Conservation (phyloP, 2,329 filamentous ascomycete species). For the Thielaviopsis punctulata region DNA sequence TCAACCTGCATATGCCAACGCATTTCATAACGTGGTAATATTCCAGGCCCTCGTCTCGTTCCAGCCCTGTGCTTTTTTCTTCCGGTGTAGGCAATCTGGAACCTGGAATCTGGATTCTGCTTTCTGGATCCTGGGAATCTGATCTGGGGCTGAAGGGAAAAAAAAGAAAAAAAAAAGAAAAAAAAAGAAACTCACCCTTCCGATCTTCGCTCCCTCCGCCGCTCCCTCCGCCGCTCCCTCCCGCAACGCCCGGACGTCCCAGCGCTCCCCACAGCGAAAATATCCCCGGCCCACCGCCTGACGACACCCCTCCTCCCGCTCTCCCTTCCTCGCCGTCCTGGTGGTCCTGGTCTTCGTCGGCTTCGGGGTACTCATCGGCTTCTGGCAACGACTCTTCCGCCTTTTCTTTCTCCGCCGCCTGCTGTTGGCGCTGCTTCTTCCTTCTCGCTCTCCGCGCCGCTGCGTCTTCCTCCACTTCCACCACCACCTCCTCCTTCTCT, state of each 20-base stretch:
- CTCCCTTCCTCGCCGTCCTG: not conserved
- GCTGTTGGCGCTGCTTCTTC: not conserved
- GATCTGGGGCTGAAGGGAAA: not conserved
- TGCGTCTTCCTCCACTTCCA: slow-evolving; percentile 12
- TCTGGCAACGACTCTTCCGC: not conserved
- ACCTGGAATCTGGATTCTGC: not conserved
- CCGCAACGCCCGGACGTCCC: not conserved
- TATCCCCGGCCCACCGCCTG: not conserved
- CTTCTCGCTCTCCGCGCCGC: no score
- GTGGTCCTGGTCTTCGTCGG: not conserved
- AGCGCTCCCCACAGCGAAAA: not conserved
- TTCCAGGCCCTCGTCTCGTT: not conserved
- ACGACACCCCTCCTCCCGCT: no score
- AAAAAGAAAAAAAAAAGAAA: not conserved
- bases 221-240: no score
- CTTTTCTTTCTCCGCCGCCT: slow-evolving; percentile 13
- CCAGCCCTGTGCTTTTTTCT: not conserved
- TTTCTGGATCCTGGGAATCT: not conserved
- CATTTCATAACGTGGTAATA: not conserved
- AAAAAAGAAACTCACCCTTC: slow-evolving; percentile 22
- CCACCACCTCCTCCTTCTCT: slow-evolving; percentile 11
- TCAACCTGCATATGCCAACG: not conserved
- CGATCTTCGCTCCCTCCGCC: slow-evolving; percentile 8
- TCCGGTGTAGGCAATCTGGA: no score
- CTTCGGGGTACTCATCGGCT: not conserved